Conservation (phyloP, 805 yeast genomes). For the Candida koratica region DNA sequence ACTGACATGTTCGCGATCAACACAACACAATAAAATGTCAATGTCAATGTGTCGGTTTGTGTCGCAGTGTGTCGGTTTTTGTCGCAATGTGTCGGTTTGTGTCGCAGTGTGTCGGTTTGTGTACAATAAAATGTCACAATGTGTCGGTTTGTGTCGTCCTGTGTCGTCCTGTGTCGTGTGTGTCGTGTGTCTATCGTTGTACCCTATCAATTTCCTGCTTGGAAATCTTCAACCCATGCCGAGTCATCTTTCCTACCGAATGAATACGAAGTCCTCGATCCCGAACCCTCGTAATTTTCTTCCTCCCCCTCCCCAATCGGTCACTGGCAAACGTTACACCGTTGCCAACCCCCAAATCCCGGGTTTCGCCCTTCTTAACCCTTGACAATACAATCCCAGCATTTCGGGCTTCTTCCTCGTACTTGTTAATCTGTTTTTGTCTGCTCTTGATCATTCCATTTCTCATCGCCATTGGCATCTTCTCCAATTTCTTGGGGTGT, state of each 20-base stretch:
- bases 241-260: slow-evolving; percentile 70
- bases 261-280: slow-evolving; percentile 78
- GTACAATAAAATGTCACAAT: not conserved
- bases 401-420: slow-evolving; percentile 75
- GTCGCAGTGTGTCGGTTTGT: not conserved
- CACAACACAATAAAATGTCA: too few relatives aligned
- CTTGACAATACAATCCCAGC: slow-evolving; percentile 87
- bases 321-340: slow-evolving; percentile 50
- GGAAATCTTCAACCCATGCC: slow-evolving; percentile 73
- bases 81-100: too few relatives aligned
- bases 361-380: slow-evolving; percentile 60
- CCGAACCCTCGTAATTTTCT: slow-evolving; percentile 43
- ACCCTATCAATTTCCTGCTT: slow-evolving; percentile 58
- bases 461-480: slow-evolving; percentile 85
- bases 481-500: slow-evolving; percentile 49
- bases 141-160: not conserved
- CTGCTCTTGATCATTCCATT: slow-evolving; percentile 73
- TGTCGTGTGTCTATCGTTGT: slow-evolving; percentile 14
- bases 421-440: slow-evolving; percentile 47
- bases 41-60: too few relatives aligned
- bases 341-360: slow-evolving; percentile 52
- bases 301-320: slow-evolving; percentile 46
- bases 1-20: slow-evolving; percentile 16
- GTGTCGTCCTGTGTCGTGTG: not conserved
- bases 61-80: not conserved